A percentile compares a stretch with the other conserved stretches of the same genome.
These are phyloP conservation scores for Colletotrichum sidae DNA, from an alignment of 2,329 filamentous ascomycete species.

Conservation along the genomic window DNA sequence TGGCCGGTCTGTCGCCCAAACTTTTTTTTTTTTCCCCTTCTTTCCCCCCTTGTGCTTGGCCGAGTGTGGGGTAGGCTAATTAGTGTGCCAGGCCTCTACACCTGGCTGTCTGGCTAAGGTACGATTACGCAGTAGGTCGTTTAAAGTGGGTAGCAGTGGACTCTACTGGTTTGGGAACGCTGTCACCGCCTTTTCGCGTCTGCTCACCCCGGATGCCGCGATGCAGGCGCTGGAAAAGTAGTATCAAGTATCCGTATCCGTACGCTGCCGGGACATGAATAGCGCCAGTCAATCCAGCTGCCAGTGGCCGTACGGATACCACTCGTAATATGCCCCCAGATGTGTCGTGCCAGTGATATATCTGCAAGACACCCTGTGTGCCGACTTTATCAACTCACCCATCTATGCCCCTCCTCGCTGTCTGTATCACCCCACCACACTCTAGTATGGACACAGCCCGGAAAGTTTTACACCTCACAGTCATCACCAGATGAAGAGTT, in stretches of 20 bases:
- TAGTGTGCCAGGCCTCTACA: slow-evolving; percentile 2
- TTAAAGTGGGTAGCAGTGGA: slow-evolving; percentile 18
- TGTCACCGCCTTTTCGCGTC: slow-evolving; percentile 37
- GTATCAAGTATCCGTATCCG: no score
- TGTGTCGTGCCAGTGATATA: not conserved
- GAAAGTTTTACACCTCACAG: no score
- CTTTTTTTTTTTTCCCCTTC: slow-evolving; percentile 45
- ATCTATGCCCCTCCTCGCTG: slow-evolving; percentile 22
- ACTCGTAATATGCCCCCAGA: no score
- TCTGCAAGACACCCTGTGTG: slow-evolving; percentile 24
- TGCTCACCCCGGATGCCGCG: slow-evolving; percentile 9
- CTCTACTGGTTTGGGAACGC: slow-evolving; percentile 22
- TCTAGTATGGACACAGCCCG: no score
- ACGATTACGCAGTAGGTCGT: slow-evolving; percentile 2
- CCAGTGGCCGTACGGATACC: no score
- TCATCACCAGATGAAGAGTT: no score
- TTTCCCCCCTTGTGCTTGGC: not conserved
- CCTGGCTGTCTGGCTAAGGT: slow-evolving; percentile 17
- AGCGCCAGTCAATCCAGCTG: no score
- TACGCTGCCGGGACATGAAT: not conserved
- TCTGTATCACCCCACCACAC: slow-evolving; percentile 13
- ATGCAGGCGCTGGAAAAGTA: slow-evolving; percentile 20
- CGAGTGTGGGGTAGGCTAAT: slow-evolving; percentile 19
- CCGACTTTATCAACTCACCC: slow-evolving; percentile 22
- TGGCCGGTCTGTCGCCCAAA: slow-evolving; percentile 41